phyloP scores from a whole-genome alignment of 805 yeast species.

The Scheffersomyces ergatensis region DNA sequence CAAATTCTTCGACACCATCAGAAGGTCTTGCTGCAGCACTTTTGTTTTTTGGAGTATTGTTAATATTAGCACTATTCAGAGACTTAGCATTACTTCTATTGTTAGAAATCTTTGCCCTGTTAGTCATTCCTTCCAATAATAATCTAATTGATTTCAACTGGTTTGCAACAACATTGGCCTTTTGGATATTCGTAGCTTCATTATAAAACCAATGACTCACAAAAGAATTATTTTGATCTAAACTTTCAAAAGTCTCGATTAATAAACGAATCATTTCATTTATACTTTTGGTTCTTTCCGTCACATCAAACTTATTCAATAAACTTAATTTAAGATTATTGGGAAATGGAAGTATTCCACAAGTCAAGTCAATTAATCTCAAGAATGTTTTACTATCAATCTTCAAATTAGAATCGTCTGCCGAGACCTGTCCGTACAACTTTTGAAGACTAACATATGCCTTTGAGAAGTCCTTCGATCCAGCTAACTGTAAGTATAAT shows the following conservation, averaged over 20 bases:
- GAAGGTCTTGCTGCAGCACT: neutral
- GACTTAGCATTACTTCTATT: conserved; percentile 1
- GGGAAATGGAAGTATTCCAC: conserved; percentile 53
- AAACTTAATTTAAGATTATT: conserved; percentile 38
- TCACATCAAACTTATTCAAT: conserved; percentile 29
- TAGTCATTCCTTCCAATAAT: conserved; percentile 47
- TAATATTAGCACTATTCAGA: neutral
- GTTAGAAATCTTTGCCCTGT: conserved; percentile 10
- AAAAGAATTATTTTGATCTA: conserved; percentile 29
- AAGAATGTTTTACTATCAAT: conserved; percentile 23
- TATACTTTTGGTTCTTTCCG: conserved; percentile 32
- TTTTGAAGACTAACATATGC: conserved; percentile 43
- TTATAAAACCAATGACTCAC: conserved; percentile 46
- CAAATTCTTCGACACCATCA: conserved; percentile 12
- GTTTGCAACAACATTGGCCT: conserved; percentile 52
- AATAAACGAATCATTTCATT: conserved; percentile 30
- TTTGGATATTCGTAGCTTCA: conserved; percentile 51
- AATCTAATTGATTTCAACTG: conserved; percentile 52
- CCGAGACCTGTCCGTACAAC: conserved; percentile 25
- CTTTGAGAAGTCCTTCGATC: conserved; percentile 43
- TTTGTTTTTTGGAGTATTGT: neutral
- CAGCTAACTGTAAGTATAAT: conserved; percentile 52
- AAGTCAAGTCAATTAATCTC: conserved; percentile 42
- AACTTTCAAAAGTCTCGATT: conserved; percentile 33
- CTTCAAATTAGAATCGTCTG: conserved; percentile 11